A percentile compares a stretch with the other conserved stretches of the same genome.
phyloP scores from a whole-genome alignment of 495 filamentous ascomycete species.

The Lophiostoma macrostomum region DNA sequence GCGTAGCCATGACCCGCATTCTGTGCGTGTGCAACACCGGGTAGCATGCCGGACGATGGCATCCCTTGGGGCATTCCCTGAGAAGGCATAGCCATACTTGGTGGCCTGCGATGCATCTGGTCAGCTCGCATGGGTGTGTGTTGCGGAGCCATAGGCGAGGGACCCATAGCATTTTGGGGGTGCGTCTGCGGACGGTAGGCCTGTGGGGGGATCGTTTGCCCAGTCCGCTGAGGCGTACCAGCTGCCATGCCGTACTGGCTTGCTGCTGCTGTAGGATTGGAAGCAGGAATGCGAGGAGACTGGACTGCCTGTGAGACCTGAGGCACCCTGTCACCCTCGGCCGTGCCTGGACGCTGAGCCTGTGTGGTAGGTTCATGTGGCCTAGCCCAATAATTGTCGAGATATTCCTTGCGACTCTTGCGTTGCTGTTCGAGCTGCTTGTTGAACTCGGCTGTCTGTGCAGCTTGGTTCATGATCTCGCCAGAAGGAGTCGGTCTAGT shows the following conservation, averaged over 20 bases:
- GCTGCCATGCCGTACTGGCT: slow-evolving; percentile 25
- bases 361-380: slow-evolving; percentile 57
- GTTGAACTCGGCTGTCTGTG: slow-evolving; percentile 87
- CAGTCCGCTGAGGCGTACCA: slow-evolving; percentile 34
- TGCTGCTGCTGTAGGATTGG: slow-evolving; percentile 39
- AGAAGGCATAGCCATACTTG: slow-evolving; percentile 38
- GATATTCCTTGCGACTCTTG: slow-evolving; percentile 67
- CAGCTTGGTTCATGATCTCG: slow-evolving; percentile 86
- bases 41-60: slow-evolving; percentile 8
- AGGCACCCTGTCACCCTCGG: slow-evolving; percentile 22
- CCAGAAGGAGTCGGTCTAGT: slow-evolving; percentile 71
- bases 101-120: slow-evolving; percentile 49
- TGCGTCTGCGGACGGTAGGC: slow-evolving; percentile 48
- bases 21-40: slow-evolving; percentile 34
- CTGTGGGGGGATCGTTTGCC: slow-evolving; percentile 57
- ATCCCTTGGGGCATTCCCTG: slow-evolving; percentile 15
- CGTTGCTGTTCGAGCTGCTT: slow-evolving; percentile 73
- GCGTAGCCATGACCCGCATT: slow-evolving; percentile 47
- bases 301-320: slow-evolving; percentile 30
- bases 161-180: slow-evolving; percentile 52
- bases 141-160: slow-evolving; percentile 53
- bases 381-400: slow-evolving; percentile 73
- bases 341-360: slow-evolving; percentile 10
- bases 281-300: slow-evolving; percentile 45
- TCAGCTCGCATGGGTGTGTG: slow-evolving; percentile 45